Base-by-base conservation (phyloP, 495 filamentous ascomycete species). In the Aspergillus heteromorphus region DNA sequence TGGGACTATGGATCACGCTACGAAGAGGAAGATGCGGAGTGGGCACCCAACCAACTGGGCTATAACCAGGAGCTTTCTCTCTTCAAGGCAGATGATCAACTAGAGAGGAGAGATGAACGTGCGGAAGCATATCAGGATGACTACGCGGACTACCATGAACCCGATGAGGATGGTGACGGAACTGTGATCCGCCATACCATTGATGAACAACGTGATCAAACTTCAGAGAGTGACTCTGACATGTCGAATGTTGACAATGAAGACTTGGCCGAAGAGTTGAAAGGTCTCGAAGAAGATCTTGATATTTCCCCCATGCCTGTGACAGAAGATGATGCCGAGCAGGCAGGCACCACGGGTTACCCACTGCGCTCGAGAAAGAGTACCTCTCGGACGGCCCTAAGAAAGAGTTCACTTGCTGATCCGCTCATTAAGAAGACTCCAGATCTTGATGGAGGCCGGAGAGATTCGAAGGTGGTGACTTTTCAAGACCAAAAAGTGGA, bases 241-340 rank as follows among this genome's bases (percentile, higher is more conserved):
- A 49, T 63, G 2, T 68, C 71, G 19, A 71, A 76, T 3, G 50
- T 68, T 31, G 72, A 76, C 23, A 67, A 69, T 14, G 65, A 65
- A 2, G 74, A 77, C 30, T 49, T 78, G 16, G 65, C 63, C 23
- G 70, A 68, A 19, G 78, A 80, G 29, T 45, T 80, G 11, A 58
- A 73, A 47, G 75, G 65, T 38, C 61, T 79, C 21, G 72, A 69
- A 38, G 70, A 72, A 7, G 75, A 79, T 20, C 66, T 73, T 51
- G 64, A 76, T 36, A 55, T 62, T 19, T 57, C 68, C 14, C 53
- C 41, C 11, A 52, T 67, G 48, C 59, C 48, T 10, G 56, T 54
- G 4, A 30, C 10, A 18, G 55, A 62, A 16, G 56, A 66, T n/a
- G 58, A 54, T 5, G 55, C 53, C 20, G 59, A 67, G 36, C 51